These are phyloP conservation scores for Capronia coronata DNA, from an alignment of 2,329 filamentous ascomycete species.

Conservation along the genomic window DNA sequence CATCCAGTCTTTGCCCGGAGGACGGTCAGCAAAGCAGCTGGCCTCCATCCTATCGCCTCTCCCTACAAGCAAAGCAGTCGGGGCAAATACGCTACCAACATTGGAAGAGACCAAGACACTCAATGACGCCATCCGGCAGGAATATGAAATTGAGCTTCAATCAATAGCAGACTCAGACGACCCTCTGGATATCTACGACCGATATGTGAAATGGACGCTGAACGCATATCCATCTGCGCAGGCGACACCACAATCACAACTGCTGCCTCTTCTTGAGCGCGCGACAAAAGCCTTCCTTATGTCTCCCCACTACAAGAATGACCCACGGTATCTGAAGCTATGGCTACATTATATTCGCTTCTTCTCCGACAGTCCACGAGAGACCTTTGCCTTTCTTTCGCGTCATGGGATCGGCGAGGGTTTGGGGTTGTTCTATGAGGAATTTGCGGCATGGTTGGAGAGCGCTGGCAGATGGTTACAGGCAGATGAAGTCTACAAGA, in stretches of 20 bases:
- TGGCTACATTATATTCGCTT: conserved; percentile 93
- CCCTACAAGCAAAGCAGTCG: conserved; percentile 37
- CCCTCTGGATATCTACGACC: conserved; percentile 88
- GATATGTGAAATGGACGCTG: conserved; percentile 94
- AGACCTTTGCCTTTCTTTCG: conserved; percentile 85
- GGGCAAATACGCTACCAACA: conserved; percentile 56
- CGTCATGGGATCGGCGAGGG: conserved; percentile 80
- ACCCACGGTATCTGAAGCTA: conserved; percentile 83
- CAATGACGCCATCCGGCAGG: conserved; percentile 70
- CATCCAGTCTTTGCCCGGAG: conserved; percentile 85
- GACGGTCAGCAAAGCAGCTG: conserved; percentile 80
- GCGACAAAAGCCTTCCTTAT: conserved; percentile 84
- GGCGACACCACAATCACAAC: conserved; percentile 82
- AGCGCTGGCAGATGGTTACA: conserved; percentile 75
- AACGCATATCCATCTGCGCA: conserved; percentile 92
- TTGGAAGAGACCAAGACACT: conserved; percentile 65
- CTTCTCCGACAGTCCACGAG: conserved; percentile 86
- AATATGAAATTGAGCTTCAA: conserved; percentile 78
- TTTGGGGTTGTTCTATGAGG: conserved; percentile 90
- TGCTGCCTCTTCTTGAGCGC: conserved; percentile 81
- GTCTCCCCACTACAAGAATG: conserved; percentile 86
- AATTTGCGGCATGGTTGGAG: conserved; percentile 92
- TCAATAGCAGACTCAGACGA: conserved; percentile 82
- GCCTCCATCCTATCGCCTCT: conserved; percentile 64
- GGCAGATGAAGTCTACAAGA: conserved; percentile 85